A percentile compares a stretch with the other conserved stretches of the same genome.
Evolutionary conservation across 2,329 filamentous ascomycete species (phyloP).

Genomic region (Fusarium temperatum): DNA sequence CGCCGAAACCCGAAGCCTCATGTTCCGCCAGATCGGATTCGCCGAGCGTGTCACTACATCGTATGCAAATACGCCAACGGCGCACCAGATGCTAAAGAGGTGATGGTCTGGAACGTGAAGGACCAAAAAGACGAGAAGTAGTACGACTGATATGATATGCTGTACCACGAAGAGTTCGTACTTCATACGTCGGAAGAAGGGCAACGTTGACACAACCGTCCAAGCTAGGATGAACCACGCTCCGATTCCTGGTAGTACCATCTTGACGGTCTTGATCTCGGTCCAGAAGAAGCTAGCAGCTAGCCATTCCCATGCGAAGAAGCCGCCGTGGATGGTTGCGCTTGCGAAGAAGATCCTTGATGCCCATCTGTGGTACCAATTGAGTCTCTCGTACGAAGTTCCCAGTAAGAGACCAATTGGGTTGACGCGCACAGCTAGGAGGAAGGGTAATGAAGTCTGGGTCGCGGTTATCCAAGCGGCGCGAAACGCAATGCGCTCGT

Average conservation of each 20-base stretch:
- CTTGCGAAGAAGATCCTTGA: slow-evolving; percentile 38
- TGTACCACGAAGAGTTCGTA: slow-evolving; percentile 45
- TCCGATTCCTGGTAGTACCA: slow-evolving; percentile 40
- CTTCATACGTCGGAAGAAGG: slow-evolving; percentile 38
- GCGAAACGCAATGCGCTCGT: slow-evolving; percentile 41
- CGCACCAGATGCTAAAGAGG: slow-evolving; percentile 42
- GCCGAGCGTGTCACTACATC: slow-evolving; percentile 40
- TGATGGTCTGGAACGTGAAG: slow-evolving; percentile 41
- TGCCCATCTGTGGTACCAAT: slow-evolving; percentile 41
- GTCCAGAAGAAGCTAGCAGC: slow-evolving; percentile 40
- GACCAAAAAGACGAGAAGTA: slow-evolving; percentile 34
- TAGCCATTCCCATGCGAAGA: slow-evolving; percentile 39
- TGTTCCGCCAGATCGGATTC: slow-evolving; percentile 40
- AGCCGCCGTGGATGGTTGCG: slow-evolving; percentile 39
- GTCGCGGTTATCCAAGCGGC: slow-evolving; percentile 40
- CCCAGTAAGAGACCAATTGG: slow-evolving; percentile 37
- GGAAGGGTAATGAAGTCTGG: slow-evolving; percentile 36
- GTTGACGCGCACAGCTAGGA: slow-evolving; percentile 37
- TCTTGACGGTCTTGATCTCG: slow-evolving; percentile 38
- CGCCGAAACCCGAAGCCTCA: slow-evolving; percentile 28
- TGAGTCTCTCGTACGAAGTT: slow-evolving; percentile 41
- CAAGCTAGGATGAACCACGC: slow-evolving; percentile 41
- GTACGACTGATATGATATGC: slow-evolving; percentile 37
- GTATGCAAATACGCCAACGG: slow-evolving; percentile 38
- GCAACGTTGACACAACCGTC: slow-evolving; percentile 37